These are phyloP conservation scores for Aquilaria sinensis DNA, from an alignment of 345 rosid genomes.

Conservation along the genomic window DNA sequence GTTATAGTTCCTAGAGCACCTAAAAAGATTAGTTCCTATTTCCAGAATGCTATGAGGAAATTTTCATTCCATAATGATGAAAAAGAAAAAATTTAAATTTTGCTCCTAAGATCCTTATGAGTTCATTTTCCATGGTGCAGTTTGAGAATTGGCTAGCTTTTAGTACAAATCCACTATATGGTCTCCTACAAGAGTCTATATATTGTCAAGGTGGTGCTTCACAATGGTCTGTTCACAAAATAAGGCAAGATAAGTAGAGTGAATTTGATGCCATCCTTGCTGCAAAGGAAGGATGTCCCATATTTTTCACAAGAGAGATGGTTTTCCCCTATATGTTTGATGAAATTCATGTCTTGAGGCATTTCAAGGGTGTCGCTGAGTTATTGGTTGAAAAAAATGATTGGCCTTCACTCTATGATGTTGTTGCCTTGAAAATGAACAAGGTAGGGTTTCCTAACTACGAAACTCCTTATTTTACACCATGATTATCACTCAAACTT, in stretches of 20 bases:
- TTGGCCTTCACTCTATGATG: slow-evolving; percentile 73
- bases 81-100: slow-evolving; percentile 2
- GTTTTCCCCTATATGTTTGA: slow-evolving; percentile 89
- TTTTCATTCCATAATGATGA: neutral
- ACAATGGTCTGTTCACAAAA: slow-evolving; percentile 69
- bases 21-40: slow-evolving; percentile 59
- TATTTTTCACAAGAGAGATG: slow-evolving; percentile 90
- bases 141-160: slow-evolving; percentile 67
- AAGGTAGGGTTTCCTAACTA: slow-evolving; percentile 37
- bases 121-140: slow-evolving; percentile 31
- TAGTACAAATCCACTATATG: slow-evolving; percentile 83
- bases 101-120: slow-evolving; percentile 5
- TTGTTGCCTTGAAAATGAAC: slow-evolving; percentile 38
- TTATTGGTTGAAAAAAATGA: slow-evolving; percentile 72
- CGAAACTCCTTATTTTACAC: neutral
- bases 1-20: slow-evolving; percentile 58
- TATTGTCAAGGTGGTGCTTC: slow-evolving; percentile 94
- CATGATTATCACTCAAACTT: neutral
- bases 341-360: slow-evolving; percentile 68
- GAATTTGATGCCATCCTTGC: slow-evolving; percentile 72
- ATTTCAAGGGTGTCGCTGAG: slow-evolving; percentile 56
- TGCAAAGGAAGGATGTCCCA: slow-evolving; percentile 51
- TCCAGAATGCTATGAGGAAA: slow-evolving; percentile 65
- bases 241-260: slow-evolving; percentile 33
- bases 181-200: slow-evolving; percentile 73